A percentile compares a stretch with the other conserved stretches of the same genome.
Evolutionary conservation across 176 grass and related monocot species (phyloP).

Genomic region (Cenchrus americanus): DNA sequence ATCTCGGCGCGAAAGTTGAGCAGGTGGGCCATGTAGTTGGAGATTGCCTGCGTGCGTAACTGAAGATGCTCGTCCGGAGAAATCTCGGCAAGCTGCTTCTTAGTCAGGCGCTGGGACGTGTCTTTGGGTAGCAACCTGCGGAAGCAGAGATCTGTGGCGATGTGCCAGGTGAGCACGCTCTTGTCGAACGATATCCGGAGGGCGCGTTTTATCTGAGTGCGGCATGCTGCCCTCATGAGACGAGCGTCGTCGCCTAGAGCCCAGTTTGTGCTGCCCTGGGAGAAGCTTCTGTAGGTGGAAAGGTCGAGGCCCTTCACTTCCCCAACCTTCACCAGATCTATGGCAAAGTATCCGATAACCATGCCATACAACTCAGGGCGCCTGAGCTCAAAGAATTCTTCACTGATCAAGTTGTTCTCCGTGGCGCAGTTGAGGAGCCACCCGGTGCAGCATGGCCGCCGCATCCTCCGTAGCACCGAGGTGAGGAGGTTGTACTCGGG

Average conservation of each 20-base stretch:
- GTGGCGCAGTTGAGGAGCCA: not conserved
- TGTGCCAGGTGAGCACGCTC: not conserved
- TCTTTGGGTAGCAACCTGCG: not conserved
- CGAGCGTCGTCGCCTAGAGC: too few species aligned
- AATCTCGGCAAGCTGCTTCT: too few species aligned
- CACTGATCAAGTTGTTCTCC: not conserved
- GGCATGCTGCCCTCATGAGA: too few species aligned
- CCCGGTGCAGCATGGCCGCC: not conserved
- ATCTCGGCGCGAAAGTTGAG: not conserved
- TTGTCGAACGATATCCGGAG: not conserved
- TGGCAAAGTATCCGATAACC: not conserved
- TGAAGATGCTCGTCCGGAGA: too few species aligned
- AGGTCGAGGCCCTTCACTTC: too few species aligned
- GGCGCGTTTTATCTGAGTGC: not conserved
- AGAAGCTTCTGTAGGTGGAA: too few species aligned
- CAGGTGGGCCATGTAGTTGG: conserved; percentile 36
- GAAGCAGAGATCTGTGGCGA: not conserved
- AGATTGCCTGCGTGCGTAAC: not conserved
- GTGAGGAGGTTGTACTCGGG: not conserved
- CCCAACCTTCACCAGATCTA: not conserved
- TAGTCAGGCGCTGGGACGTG: too few species aligned
- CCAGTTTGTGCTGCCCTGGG: too few species aligned
- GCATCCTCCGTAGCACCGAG: not conserved
- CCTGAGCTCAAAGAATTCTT: not conserved
- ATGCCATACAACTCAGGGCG: not conserved